These are phyloP conservation scores for Colletotrichum orbiculare DNA, from an alignment of 2,329 filamentous ascomycete genomes.

Conservation along the genomic window DNA sequence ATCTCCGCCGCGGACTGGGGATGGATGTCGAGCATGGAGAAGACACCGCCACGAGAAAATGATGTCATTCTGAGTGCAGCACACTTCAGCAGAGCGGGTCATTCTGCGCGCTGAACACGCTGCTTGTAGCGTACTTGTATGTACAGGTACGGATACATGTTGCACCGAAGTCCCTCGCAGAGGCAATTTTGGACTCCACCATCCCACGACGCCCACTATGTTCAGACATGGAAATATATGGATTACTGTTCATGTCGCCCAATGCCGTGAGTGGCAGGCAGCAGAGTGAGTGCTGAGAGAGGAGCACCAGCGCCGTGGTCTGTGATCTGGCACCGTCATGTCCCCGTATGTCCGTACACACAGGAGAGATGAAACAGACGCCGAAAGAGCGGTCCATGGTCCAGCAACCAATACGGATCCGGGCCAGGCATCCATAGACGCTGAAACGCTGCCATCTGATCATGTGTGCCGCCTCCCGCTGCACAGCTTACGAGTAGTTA, in stretches of 20 bases:
- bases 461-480: conserved; percentile 6
- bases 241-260: no score
- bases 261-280: no score
- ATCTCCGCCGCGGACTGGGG: conserved; percentile 24
- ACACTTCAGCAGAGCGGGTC: conserved; percentile 2
- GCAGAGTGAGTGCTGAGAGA: no score
- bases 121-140: no score
- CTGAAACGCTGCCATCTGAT: conserved; percentile 31
- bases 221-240: neutral
- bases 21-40: conserved; percentile 20
- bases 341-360: no score
- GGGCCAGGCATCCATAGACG: conserved; percentile 4
- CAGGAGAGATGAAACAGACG: conserved; percentile 21
- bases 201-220: conserved; percentile 15
- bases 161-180: conserved; percentile 23
- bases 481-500: neutral
- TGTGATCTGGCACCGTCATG: no score
- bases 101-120: no score
- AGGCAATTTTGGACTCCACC: conserved; percentile 23
- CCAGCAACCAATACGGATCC: conserved; percentile 3
- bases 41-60: conserved; percentile 30
- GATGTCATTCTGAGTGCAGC: conserved; percentile 28
- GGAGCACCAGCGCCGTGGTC: no score
- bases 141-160: no score
- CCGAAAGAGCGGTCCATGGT: conserved; percentile 15